Conservation (phyloP, 257 asterid species). For the Salvia hispanica region DNA sequence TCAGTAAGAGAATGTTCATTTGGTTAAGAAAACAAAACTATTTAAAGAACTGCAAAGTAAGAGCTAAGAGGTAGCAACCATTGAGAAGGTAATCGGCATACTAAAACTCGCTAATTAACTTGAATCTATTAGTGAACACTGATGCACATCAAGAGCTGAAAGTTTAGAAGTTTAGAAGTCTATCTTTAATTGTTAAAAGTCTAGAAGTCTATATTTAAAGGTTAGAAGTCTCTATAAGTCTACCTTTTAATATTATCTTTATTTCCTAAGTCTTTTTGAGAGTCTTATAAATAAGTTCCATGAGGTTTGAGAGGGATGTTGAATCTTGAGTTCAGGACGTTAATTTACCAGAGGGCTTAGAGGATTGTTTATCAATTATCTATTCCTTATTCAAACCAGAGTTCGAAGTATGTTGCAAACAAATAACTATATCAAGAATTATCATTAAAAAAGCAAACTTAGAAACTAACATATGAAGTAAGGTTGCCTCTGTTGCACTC, state of each 20-base stretch:
- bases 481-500: background rate
- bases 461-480: background rate
- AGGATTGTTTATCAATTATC: too few species aligned
- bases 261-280: too few species aligned
- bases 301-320: too few species aligned
- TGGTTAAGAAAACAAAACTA: conserved; percentile 15
- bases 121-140: conserved; percentile 7
- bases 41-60: conserved; percentile 10
- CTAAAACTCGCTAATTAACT: background rate
- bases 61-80: conserved; percentile 22
- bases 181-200: too few species aligned
- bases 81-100: conserved; percentile 5
- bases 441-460: background rate
- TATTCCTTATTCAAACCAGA: background rate
- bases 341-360: too few species aligned
- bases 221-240: too few species aligned
- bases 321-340: too few species aligned
- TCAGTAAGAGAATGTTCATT: conserved; percentile 1
- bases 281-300: too few species aligned
- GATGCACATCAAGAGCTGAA: too few species aligned
- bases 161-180: too few species aligned
- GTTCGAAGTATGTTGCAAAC: background rate
- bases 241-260: too few species aligned
- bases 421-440: background rate
- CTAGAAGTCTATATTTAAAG: too few species aligned